These are phyloP conservation scores for Emergomyces pasteurianus DNA, from an alignment of 2,329 filamentous ascomycete species.

Conservation along the genomic window DNA sequence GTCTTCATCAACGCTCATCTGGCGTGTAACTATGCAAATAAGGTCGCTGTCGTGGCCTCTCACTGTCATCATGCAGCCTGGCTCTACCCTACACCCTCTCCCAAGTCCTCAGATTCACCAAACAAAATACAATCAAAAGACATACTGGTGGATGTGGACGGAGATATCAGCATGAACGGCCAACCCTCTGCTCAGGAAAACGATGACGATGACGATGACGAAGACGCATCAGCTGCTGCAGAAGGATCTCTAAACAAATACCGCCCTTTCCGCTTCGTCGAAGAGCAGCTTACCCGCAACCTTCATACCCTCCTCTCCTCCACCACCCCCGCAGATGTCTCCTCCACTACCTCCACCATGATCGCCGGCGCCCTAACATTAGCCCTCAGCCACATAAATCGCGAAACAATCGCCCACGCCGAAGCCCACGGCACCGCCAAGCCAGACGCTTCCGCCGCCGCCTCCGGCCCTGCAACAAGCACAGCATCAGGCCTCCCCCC, in stretches of 20 bases:
- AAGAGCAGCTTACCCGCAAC: conserved; percentile 64
- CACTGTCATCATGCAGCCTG: conserved; percentile 78
- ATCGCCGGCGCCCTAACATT: conserved; percentile 85
- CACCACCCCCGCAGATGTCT: conserved; percentile 49
- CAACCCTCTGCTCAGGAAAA: conserved; percentile 21
- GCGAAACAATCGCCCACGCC: conserved; percentile 55
- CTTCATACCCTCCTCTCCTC: conserved; percentile 66
- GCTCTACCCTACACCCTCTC: conserved; percentile 59
- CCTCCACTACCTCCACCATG: conserved; percentile 60
- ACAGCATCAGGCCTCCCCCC: conserved; percentile 9
- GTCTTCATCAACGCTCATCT: conserved; percentile 96
- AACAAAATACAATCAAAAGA: too few species aligned
- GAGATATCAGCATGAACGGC: conserved; percentile 49
- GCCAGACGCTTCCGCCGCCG: conserved; percentile 21
- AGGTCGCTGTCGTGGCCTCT: conserved; percentile 81
- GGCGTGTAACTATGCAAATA: conserved; percentile 85
- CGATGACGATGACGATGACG: conserved; percentile 21
- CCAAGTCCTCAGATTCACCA: neutral
- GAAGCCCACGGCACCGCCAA: conserved; percentile 41
- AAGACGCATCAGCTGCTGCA: neutral
- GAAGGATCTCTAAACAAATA: conserved; percentile 64
- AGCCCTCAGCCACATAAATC: conserved; percentile 83
- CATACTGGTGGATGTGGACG: conserved; percentile 22
- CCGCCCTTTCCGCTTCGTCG: conserved; percentile 78
- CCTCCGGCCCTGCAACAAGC: conserved; percentile 24